Conservation (phyloP, 2,329 filamentous ascomycete genomes). For the Neofusicoccum parvum region DNA sequence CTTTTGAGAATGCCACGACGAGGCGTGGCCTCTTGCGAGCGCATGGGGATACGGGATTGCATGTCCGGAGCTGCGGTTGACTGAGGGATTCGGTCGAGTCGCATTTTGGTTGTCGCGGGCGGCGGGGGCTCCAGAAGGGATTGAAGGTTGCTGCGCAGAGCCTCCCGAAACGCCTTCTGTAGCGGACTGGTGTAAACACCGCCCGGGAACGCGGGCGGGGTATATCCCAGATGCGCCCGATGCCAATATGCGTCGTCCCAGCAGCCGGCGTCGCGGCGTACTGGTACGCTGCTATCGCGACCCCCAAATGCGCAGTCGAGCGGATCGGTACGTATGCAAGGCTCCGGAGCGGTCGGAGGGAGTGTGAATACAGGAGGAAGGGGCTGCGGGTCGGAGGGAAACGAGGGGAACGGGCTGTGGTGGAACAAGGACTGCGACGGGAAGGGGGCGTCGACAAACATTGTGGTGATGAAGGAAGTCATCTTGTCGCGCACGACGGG, state of each 20-base stretch:
- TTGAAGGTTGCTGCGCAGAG: slow-evolving; percentile 26
- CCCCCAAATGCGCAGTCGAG: slow-evolving; percentile 12
- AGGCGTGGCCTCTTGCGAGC: neutral
- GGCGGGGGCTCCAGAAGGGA: neutral
- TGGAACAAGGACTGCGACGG: slow-evolving; percentile 35
- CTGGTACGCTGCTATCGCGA: slow-evolving; percentile 22
- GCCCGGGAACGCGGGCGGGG: slow-evolving; percentile 28
- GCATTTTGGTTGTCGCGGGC: neutral
- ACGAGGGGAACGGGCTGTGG: slow-evolving; percentile 36
- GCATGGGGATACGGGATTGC: slow-evolving; percentile 37
- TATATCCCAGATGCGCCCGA: slow-evolving; percentile 12
- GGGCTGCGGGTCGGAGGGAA: slow-evolving; percentile 36
- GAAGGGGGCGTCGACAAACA: slow-evolving; percentile 60
- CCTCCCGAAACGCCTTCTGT: slow-evolving; percentile 33
- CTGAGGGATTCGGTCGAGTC: slow-evolving; percentile 9
- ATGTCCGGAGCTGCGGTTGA: slow-evolving; percentile 18
- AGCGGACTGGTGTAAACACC: slow-evolving; percentile 36
- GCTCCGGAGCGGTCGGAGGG: slow-evolving; percentile 35
- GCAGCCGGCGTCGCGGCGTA: slow-evolving; percentile 21
- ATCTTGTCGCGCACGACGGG: slow-evolving; percentile 47
- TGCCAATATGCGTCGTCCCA: slow-evolving; percentile 21
- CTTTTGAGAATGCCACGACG: slow-evolving; percentile 1
- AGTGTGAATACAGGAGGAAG: slow-evolving; percentile 49
- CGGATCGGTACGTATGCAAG: slow-evolving; percentile 6
- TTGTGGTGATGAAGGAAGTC: slow-evolving; percentile 80